Percentiles rank a stretch among this genome's conserved stretches.
Evolutionary conservation across 1,284 basidiomycete genomes (phyloP).

Genomic region (Ceratobasidium sp.): DNA sequence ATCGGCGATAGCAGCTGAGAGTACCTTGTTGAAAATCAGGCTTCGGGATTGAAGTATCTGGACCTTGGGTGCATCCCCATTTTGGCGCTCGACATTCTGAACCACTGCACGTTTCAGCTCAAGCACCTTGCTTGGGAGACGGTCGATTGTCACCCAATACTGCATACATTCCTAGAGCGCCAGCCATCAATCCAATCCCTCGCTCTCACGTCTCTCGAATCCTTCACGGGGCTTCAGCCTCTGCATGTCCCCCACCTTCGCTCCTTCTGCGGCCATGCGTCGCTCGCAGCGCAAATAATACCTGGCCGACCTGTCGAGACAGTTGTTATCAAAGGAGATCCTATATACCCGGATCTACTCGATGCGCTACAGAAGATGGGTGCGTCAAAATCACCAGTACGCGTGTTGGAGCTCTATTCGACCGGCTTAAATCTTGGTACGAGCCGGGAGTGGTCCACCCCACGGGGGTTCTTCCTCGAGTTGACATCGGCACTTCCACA

Average conservation of each 20-base stretch:
- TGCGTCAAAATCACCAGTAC: slow-evolving; percentile 11
- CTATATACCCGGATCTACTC: slow-evolving; percentile 36
- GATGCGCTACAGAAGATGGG: slow-evolving; percentile 39
- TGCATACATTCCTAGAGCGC: slow-evolving; percentile 36
- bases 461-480: slow-evolving; percentile 34
- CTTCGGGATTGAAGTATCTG: slow-evolving; percentile 23
- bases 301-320: slow-evolving; percentile 36
- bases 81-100: slow-evolving; percentile 36
- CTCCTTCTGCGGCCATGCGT: slow-evolving; percentile 33
- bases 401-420: slow-evolving; percentile 31
- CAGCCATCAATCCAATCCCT: slow-evolving; percentile 36
- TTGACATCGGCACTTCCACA: slow-evolving; percentile 33
- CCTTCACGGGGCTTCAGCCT: slow-evolving; percentile 22
- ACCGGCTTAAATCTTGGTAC: slow-evolving; percentile 36
- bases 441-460: slow-evolving; percentile 41
- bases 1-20: neutral
- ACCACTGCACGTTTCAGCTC: slow-evolving; percentile 40
- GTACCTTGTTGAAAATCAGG: neutral
- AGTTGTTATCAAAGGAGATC: slow-evolving; percentile 27
- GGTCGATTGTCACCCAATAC: slow-evolving; percentile 38
- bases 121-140: slow-evolving; percentile 38
- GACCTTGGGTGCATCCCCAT: slow-evolving; percentile 41
- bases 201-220: slow-evolving; percentile 18
- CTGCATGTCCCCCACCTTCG: slow-evolving; percentile 25
- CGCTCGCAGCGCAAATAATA: slow-evolving; percentile 40